A percentile compares a stretch with the other conserved stretches of the same genome.
Conservation (phyloP, 768 basidiomycete genomes). For the Dacryopinax spathularia region DNA sequence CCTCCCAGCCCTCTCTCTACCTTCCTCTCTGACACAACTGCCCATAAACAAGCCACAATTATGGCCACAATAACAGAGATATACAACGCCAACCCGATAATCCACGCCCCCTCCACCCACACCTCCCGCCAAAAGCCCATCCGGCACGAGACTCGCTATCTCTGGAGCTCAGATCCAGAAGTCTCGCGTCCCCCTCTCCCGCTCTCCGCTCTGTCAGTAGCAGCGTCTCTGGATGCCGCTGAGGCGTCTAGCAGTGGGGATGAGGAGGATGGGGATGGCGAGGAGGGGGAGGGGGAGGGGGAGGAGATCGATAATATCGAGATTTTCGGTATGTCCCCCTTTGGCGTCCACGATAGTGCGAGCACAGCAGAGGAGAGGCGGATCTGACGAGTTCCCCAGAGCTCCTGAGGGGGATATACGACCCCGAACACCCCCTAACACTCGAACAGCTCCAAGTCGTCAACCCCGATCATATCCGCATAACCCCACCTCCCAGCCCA, state of each 20-base stretch:
- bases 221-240: too few species aligned
- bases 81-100: constrained; percentile 77
- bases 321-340: constrained; percentile 57
- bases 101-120: constrained; percentile 36
- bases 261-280: constrained; percentile 21
- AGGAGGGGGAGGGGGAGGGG: constrained; percentile 30
- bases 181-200: constrained; percentile 6
- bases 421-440: constrained; percentile 85
- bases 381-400: constrained; percentile 35
- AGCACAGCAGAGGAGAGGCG: neutral
- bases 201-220: neutral
- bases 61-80: constrained; percentile 19
- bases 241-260: too few species aligned
- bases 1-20: neutral
- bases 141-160: constrained; percentile 7
- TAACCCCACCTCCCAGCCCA: constrained; percentile 18
- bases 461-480: constrained; percentile 66
- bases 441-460: constrained; percentile 94
- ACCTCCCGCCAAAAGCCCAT: constrained; percentile 4
- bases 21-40: too few species aligned
- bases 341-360: too few species aligned
- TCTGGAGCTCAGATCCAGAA: constrained; percentile 26
- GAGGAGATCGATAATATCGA: constrained; percentile 83
- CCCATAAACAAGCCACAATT: neutral
- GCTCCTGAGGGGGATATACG: constrained; percentile 78